Conservation (phyloP, 345 rosid genomes). For the Toxicodendron radicans region DNA sequence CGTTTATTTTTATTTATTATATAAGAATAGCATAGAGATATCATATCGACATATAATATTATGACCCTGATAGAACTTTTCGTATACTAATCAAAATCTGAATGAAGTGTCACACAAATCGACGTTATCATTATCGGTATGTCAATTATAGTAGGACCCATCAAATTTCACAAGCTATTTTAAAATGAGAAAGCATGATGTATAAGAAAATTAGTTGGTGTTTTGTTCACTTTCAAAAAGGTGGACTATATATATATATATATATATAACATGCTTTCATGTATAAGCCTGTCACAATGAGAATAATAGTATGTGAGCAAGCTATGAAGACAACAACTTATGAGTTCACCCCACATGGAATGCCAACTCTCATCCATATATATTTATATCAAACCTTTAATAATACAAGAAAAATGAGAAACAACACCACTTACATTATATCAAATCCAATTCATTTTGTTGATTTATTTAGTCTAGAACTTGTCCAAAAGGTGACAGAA, state of each 20-base stretch:
- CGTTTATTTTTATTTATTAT: no score
- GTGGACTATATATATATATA: not conserved
- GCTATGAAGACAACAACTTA: slow-evolving; percentile 22
- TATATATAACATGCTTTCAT: slow-evolving; percentile 8
- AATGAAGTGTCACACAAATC: no score
- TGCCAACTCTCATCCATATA: slow-evolving; percentile 23
- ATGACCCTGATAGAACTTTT: no score
- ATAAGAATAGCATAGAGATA: no score
- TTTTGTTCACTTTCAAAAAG: slow-evolving; percentile 13
- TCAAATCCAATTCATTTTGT: not conserved
- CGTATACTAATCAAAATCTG: no score
- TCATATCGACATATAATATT: no score
- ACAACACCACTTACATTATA: slow-evolving; percentile 14
- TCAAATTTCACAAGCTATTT: no score
- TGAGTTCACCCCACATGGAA: slow-evolving; percentile 30
- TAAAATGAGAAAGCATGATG: no score
- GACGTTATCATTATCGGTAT: no score
- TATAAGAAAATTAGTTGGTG: not conserved
- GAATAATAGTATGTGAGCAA: slow-evolving; percentile 13
- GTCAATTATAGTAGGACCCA: no score
- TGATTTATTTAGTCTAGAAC: not conserved
- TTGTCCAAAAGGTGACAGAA: slow-evolving; percentile 10
- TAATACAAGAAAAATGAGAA: slow-evolving; percentile 10
- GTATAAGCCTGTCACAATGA: slow-evolving; percentile 12
- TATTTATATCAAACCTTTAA: not conserved